A percentile compares a stretch with the other conserved stretches of the same genome.
Conservation (phyloP, 129 eudicot genomes). For the Dittrichia graveolens region DNA sequence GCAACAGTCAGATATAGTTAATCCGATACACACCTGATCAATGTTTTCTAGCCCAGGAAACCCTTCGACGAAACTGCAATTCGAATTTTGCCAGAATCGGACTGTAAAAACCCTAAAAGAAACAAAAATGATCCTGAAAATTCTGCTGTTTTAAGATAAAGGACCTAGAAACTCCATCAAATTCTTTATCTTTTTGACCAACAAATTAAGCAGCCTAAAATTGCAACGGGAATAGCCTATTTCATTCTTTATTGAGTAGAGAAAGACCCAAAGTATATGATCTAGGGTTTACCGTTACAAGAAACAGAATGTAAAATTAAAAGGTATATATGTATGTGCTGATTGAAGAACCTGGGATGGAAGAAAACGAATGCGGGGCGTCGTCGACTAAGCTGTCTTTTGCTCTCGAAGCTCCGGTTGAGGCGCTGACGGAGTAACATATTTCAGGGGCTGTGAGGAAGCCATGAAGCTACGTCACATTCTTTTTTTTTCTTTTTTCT, state of each 20-base stretch:
- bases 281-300: slow-evolving; percentile 22
- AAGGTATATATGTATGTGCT: not conserved
- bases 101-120: not conserved
- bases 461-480: too few species aligned
- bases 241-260: not conserved
- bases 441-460: too few species aligned
- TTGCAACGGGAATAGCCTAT: not conserved
- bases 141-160: not conserved
- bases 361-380: slow-evolving; percentile 4
- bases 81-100: not conserved
- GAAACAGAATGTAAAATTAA: not conserved
- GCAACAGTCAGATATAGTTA: too few species aligned
- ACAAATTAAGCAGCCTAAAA: not conserved
- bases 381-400: slow-evolving; percentile 9
- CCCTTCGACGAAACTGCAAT: too few species aligned
- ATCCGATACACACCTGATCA: too few species aligned
- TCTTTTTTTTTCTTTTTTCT: not conserved
- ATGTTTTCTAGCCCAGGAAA: too few species aligned
- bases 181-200: not conserved
- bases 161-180: not conserved
- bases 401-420: not conserved
- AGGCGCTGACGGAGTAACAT: not conserved
- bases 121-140: too few species aligned
- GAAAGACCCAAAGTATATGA: not conserved
- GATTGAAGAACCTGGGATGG: slow-evolving; percentile 17